These are phyloP conservation scores for Candida patagonica DNA, from an alignment of 805 yeast genomes.

Conservation along the genomic window DNA sequence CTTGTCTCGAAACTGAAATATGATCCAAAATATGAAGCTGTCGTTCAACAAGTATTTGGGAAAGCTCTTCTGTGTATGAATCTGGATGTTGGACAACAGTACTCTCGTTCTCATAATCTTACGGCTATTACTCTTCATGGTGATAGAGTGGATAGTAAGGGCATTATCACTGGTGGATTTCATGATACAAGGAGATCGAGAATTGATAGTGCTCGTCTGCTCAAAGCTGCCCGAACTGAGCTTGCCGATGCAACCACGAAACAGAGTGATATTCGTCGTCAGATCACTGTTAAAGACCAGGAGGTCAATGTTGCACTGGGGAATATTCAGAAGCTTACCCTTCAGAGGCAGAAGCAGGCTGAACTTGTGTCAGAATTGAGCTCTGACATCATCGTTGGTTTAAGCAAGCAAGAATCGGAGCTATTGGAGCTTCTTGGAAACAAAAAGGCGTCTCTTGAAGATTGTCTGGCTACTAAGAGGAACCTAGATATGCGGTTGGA, in stretches of 20 bases:
- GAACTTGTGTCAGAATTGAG: slow-evolving; percentile 10
- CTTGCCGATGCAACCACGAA: slow-evolving; percentile 34
- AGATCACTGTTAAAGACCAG: slow-evolving; percentile 40
- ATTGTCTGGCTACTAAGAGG: slow-evolving; percentile 29
- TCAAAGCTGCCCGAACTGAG: slow-evolving; percentile 44
- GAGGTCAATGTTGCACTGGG: slow-evolving; percentile 44
- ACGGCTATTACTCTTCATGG: slow-evolving; percentile 88
- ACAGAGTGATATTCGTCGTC: slow-evolving; percentile 31
- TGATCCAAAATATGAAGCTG: slow-evolving; percentile 48
- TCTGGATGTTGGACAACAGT: slow-evolving; percentile 55
- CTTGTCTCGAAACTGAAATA: slow-evolving; percentile 63
- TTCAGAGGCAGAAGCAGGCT: slow-evolving; percentile 13
- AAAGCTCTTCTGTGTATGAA: slow-evolving; percentile 67
- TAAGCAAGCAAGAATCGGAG: slow-evolving; percentile 9
- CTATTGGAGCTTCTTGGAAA: slow-evolving; percentile 16
- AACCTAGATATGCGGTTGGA: slow-evolving; percentile 35
- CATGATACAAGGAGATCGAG: slow-evolving; percentile 60
- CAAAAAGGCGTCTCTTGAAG: slow-evolving; percentile 34
- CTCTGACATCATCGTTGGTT: slow-evolving; percentile 16
- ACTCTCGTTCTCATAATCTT: slow-evolving; percentile 51
- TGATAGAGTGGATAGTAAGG: slow-evolving; percentile 75
- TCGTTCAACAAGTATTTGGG: slow-evolving; percentile 74
- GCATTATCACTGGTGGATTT: slow-evolving; percentile 84
- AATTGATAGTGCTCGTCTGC: slow-evolving; percentile 55
- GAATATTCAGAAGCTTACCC: slow-evolving; percentile 28